phyloP scores from a whole-genome alignment of 2,329 filamentous ascomycete genomes.

The Aspergillus awamori region DNA sequence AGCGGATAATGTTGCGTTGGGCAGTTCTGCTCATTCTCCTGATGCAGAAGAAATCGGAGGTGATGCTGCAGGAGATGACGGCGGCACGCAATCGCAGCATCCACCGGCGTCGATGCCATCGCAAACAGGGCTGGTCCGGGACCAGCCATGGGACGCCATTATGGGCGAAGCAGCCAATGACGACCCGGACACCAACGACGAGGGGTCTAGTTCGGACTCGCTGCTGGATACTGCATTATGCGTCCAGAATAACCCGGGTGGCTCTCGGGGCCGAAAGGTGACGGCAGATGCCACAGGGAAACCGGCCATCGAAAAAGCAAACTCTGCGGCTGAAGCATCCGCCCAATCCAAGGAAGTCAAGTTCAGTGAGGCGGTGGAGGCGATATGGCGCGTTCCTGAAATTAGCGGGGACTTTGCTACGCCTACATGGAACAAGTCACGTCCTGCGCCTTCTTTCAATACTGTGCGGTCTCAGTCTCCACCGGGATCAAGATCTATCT shows the following conservation, averaged over 20 bases:
- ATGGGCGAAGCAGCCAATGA: constrained; percentile 14
- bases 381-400: constrained; percentile 37
- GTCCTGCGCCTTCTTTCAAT: constrained; percentile 16
- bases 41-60: constrained; percentile 2
- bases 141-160: constrained; percentile 2
- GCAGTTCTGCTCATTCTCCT: neutral
- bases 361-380: constrained; percentile 24
- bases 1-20: neutral
- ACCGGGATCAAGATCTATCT: constrained; percentile 40
- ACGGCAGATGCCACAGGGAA: constrained; percentile 11
- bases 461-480: constrained; percentile 35
- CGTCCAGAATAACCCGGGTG: constrained; percentile 15
- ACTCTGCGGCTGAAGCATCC: constrained; percentile 14
- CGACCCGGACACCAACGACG: constrained; percentile 24
- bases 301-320: constrained; percentile 24
- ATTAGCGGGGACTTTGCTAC: constrained; percentile 31
- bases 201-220: constrained; percentile 28
- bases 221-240: constrained; percentile 23
- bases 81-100: constrained; percentile 11
- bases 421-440: constrained; percentile 26
- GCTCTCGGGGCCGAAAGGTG: constrained; percentile 2
- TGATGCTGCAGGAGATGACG: constrained; percentile 6
- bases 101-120: constrained; percentile 12
- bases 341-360: constrained; percentile 19
- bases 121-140: constrained; percentile 8